Evolutionary conservation across 192 early-diverging fungal genomes (phyloP).

Genomic region (Coemansia sp.): DNA sequence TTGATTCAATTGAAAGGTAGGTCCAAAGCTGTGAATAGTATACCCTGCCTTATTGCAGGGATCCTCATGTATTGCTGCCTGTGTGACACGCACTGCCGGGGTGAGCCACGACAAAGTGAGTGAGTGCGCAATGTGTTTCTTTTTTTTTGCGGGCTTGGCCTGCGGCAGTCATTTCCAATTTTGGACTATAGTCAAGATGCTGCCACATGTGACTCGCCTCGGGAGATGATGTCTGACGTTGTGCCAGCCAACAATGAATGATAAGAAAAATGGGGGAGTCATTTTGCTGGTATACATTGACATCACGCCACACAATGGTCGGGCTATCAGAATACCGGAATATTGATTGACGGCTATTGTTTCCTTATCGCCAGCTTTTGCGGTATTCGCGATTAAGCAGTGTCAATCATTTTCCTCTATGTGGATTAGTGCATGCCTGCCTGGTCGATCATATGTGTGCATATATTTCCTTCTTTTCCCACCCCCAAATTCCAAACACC

Average conservation of each 20-base stretch:
- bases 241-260: not conserved
- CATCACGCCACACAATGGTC: no score
- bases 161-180: not conserved
- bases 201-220: not conserved
- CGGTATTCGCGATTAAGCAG: conserved; percentile 5
- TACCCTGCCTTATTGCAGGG: no score
- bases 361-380: conserved; percentile 1
- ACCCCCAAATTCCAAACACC: not conserved
- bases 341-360: no score
- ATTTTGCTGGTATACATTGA: not conserved
- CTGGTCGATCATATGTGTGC: not conserved
- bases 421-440: not conserved
- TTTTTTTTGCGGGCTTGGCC: not conserved
- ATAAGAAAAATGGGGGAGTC: not conserved
- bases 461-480: no score
- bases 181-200: not conserved
- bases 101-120: no score
- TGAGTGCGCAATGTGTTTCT: not conserved
- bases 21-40: not conserved
- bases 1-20: conserved; percentile 59
- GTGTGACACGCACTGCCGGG: no score
- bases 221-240: not conserved
- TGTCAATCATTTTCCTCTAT: conserved; percentile 1
- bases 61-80: no score
- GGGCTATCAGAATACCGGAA: no score